Evolutionary conservation across 306 rosid genomes (phyloP).

Genomic region (Sechiopsis laciniata): DNA sequence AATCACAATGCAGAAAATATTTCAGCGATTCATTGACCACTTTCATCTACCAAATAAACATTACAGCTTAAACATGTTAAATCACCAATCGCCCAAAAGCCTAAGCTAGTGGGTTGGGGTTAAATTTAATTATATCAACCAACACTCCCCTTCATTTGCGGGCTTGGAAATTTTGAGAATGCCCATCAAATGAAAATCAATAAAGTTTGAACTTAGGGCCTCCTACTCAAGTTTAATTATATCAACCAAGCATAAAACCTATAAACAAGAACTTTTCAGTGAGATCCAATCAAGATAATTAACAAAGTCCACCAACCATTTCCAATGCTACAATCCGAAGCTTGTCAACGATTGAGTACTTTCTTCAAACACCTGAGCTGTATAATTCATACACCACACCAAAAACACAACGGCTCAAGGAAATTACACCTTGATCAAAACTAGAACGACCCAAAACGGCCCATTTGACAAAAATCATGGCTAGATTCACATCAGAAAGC

Average conservation of each 20-base stretch:
- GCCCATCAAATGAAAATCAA: too few relatives aligned
- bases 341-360: slow-evolving; percentile 16
- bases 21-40: background rate
- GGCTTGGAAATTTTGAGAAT: too few relatives aligned
- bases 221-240: too few relatives aligned
- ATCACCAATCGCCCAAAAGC: too few relatives aligned
- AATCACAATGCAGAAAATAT: background rate
- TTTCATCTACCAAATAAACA: slow-evolving; percentile 2
- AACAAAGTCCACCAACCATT: slow-evolving; percentile 43
- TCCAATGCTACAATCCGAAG: slow-evolving; percentile 30
- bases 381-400: slow-evolving; percentile 25
- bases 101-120: too few relatives aligned
- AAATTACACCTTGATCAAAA: slow-evolving; percentile 3
- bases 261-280: background rate
- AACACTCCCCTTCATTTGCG: too few relatives aligned
- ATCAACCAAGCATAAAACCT: background rate
- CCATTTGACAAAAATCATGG: slow-evolving; percentile 21
- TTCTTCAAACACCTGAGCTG: slow-evolving; percentile 32
- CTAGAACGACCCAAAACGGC: slow-evolving; percentile 14
- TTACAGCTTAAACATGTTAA: too few relatives aligned
- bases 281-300: slow-evolving; percentile 3
- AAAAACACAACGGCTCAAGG: slow-evolving; percentile 16
- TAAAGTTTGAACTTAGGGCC: too few relatives aligned
- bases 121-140: too few relatives aligned
- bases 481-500: background rate